A percentile compares a stretch with the other conserved stretches of the same genome.
phyloP scores from a whole-genome alignment of 768 basidiomycete genomes.

The Kwoniella botswanensis region DNA sequence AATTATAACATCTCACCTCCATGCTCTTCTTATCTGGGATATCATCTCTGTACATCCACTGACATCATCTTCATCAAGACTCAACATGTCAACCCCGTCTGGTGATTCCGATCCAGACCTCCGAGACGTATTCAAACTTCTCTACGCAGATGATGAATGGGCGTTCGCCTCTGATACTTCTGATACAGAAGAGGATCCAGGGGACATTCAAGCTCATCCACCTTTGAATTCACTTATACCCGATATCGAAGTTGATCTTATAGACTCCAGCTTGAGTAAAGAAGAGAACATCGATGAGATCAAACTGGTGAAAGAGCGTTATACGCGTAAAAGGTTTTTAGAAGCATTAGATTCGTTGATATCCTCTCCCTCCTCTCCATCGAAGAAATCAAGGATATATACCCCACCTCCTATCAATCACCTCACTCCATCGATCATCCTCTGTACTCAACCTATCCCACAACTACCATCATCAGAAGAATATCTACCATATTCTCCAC shows the following conservation, averaged over 20 bases:
- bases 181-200: constrained; percentile 15
- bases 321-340: constrained; percentile 32
- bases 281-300: not conserved
- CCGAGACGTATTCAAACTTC: constrained; percentile 37
- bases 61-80: not conserved
- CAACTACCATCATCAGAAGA: constrained; percentile 21
- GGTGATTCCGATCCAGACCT: constrained; percentile 34
- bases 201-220: constrained; percentile 15
- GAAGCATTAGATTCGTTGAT: constrained; percentile 30
- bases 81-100: not conserved
- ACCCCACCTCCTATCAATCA: not conserved
- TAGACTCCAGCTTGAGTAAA: not conserved
- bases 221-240: constrained; percentile 21
- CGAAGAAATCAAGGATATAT: constrained; percentile 28
- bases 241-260: constrained; percentile 25
- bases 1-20: not conserved
- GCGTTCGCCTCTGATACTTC: constrained; percentile 18
- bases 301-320: constrained; percentile 1
- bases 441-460: constrained; percentile 33
- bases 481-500: constrained; percentile 42
- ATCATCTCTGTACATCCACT: not conserved
- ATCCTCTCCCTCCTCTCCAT: constrained; percentile 10
- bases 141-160: constrained; percentile 43
- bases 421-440: constrained; percentile 12
- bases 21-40: not conserved